phyloP scores from a whole-genome alignment of 306 rosid species.

The Lathyrus oleraceus region DNA sequence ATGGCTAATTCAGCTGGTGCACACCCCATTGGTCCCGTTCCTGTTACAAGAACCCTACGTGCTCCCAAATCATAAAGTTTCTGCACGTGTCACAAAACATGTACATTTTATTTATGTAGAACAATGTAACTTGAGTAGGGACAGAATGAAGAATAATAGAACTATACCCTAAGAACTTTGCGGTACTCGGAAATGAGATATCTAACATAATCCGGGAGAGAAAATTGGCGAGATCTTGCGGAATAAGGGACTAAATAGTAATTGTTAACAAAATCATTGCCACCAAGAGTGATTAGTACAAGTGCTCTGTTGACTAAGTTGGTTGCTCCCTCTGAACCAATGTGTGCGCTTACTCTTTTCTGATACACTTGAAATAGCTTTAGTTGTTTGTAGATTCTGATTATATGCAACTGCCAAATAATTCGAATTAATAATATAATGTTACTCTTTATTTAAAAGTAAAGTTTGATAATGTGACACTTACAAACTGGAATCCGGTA shows the following conservation, averaged over 20 bases:
- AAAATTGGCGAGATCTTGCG: constrained; percentile 77
- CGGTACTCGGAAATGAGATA: constrained; percentile 71
- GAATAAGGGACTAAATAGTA: constrained; percentile 79
- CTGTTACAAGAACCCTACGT: constrained; percentile 66
- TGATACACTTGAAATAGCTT: constrained; percentile 64
- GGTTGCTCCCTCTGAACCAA: constrained; percentile 49
- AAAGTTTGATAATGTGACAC: constrained; percentile 11
- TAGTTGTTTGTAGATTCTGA: constrained; percentile 61
- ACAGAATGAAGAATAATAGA: too few relatives aligned
- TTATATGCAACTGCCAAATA: constrained; percentile 64
- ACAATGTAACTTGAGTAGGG: too few relatives aligned
- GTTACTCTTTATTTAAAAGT: too few relatives aligned
- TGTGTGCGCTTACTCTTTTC: constrained; percentile 50
- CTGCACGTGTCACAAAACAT: constrained; percentile 36
- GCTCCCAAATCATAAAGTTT: constrained; percentile 69
- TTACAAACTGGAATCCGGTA: constrained; percentile 85
- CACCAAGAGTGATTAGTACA: constrained; percentile 74
- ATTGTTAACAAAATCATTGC: constrained; percentile 90
- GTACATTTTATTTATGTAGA: too few relatives aligned
- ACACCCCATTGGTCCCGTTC: constrained; percentile 80
- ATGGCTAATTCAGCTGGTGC: constrained; percentile 68
- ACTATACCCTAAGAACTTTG: constrained; percentile 56
- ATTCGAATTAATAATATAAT: too few relatives aligned
- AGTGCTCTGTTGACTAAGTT: constrained; percentile 59
- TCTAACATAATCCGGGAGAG: constrained; percentile 77